Conservation (phyloP, 768 basidiomycete species). For the Tylopilus balloui region DNA sequence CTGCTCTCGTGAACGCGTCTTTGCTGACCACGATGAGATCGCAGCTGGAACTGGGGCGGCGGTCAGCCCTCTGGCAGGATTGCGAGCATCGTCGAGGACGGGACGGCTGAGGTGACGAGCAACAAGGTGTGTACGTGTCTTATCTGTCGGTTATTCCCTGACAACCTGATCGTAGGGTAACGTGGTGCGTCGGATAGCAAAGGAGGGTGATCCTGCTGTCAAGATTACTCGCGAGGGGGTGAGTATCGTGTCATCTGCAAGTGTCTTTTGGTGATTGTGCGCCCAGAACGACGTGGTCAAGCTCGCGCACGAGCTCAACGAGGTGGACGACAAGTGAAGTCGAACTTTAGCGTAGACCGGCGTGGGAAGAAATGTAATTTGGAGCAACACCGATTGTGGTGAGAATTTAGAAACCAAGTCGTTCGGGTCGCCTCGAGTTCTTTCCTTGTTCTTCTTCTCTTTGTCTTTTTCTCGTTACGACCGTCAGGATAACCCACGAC, state of each 20-base stretch:
- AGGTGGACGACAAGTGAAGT: conserved; percentile 30
- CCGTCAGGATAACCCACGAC: conserved; percentile 21
- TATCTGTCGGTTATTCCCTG: neutral
- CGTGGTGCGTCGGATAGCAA: conserved; percentile 40
- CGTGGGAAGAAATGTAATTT: conserved; percentile 29
- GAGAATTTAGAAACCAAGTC: conserved; percentile 15
- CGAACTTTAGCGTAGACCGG: conserved; percentile 9
- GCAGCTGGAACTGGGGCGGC: conserved; percentile 37
- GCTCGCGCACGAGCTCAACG: conserved; percentile 46
- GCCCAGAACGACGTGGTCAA: conserved; percentile 48
- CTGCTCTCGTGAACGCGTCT: neutral
- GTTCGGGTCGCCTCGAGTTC: conserved; percentile 11
- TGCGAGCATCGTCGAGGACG: conserved; percentile 39
- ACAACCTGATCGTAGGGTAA: conserved; percentile 32
- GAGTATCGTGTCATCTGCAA: conserved; percentile 16
- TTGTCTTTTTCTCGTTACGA: conserved; percentile 24
- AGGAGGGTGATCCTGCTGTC: conserved; percentile 46
- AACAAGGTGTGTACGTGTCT: conserved; percentile 36
- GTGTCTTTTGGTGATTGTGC: neutral
- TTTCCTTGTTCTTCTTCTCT: conserved; percentile 9
- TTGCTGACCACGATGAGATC: neutral
- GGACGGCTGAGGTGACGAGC: conserved; percentile 41
- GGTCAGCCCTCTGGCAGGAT: conserved; percentile 34
- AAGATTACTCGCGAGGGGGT: conserved; percentile 44
- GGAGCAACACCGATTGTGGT: conserved; percentile 15